Evolutionary conservation across 2,329 filamentous ascomycete genomes (phyloP), one percentile per base, ranked within the genome.

Genomic region (Nemania diffusa): DNA sequence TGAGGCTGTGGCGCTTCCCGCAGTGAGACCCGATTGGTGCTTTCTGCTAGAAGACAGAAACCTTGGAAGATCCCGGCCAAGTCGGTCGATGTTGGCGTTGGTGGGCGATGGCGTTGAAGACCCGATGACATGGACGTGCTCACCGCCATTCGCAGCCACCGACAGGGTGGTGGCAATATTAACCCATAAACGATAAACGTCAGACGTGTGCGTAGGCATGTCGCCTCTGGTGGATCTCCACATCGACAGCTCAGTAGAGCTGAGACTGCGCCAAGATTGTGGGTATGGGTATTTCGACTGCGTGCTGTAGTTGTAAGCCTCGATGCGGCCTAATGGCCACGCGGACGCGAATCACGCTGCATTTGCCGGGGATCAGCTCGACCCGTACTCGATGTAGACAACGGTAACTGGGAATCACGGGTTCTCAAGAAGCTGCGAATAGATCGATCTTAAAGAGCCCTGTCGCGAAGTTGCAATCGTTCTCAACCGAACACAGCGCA

Each of bases 1-100:
- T 73, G 34, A 70, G 69, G 26, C 56, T 75, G 58, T 75, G 73
- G 74, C 70, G 58, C 20, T 74, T 75, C 50, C 74, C 74, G 8
- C 26, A 64, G 8, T 69, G 61, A 67, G 48, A 51, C 7, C 27
- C 27, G 9, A 52, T 53, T 59, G 26, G 55, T 22, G 32, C 44
- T 29, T 11, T n/a, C 22, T 42, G 13, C 37, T 48, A 7, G 15
- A 57, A 44, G 27, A 29, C 42, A n/a, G n/a, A n/a, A n/a, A n/a
- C n/a, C n/a, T n/a, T n/a, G n/a, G n/a, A n/a, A n/a, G n/a, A n/a
- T n/a, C n/a, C n/a, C n/a, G n/a, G n/a, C n/a, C n/a, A n/a, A 7
- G 20, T 15, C 9, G n/a, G 17, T 13, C 26, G 24, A 27, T 46
- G 13, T 32, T 24, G 42, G 17, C 27, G 15, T 57, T 20, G 48